phyloP scores from a whole-genome alignment of 1,284 basidiomycete species.

The Cutaneotrichosporon cutaneum region DNA sequence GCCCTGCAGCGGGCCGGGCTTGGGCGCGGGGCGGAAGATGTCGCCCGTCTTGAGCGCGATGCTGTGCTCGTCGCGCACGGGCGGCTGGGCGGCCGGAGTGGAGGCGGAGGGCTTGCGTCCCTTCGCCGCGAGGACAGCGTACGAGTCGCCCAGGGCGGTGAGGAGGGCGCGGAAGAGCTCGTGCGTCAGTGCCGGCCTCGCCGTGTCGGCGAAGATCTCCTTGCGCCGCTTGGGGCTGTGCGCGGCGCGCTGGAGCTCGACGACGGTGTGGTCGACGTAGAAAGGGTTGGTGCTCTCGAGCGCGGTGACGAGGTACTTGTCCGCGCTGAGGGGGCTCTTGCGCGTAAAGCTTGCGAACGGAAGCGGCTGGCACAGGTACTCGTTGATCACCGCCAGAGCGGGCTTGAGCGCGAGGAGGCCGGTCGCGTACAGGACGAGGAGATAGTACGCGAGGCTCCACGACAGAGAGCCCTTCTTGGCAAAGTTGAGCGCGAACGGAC shows the following conservation, averaged over 20 bases:
- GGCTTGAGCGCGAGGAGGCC: constrained; percentile 31
- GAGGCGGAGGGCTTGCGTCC: background rate
- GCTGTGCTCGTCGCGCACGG: constrained; percentile 29
- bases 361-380: constrained; percentile 46
- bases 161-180: constrained; percentile 43
- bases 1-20: constrained; percentile 30
- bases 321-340: constrained; percentile 38
- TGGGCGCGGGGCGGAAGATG: constrained; percentile 40
- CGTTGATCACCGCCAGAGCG: constrained; percentile 34
- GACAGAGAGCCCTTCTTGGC: constrained; percentile 28
- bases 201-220: constrained; percentile 39
- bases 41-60: constrained; percentile 40
- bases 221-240: constrained; percentile 31
- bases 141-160: constrained; percentile 14
- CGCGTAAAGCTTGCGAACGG: constrained; percentile 38
- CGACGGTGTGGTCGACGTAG: constrained; percentile 45
- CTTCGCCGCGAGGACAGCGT: background rate
- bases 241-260: constrained; percentile 44
- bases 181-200: constrained; percentile 31
- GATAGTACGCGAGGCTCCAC: constrained; percentile 30
- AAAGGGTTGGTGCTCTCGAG: constrained; percentile 37
- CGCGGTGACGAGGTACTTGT: constrained; percentile 42
- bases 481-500: constrained; percentile 46
- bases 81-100: background rate
- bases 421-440: constrained; percentile 32